A percentile compares a stretch with the other conserved stretches of the same genome.
Evolutionary conservation across 1,284 basidiomycete genomes (phyloP).

Genomic region (Fomitopsis palustris): DNA sequence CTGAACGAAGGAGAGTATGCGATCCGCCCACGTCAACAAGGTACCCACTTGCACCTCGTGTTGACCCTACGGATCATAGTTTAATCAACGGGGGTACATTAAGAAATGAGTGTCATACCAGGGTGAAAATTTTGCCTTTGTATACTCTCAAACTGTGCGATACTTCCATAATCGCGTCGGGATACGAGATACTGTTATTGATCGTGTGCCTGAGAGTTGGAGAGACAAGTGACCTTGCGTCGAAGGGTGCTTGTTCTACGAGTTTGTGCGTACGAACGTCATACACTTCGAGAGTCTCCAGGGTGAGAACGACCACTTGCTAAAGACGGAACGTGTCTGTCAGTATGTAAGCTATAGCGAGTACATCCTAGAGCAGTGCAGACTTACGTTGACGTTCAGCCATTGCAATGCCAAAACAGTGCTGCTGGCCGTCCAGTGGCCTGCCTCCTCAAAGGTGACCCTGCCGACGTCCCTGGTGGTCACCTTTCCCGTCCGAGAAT

Average conservation of each 20-base stretch:
- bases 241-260: slow-evolving; percentile 58
- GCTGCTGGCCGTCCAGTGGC: slow-evolving; percentile 52
- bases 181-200: slow-evolving; percentile 44
- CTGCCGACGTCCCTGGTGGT: slow-evolving; percentile 58
- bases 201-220: slow-evolving; percentile 46
- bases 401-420: slow-evolving; percentile 68
- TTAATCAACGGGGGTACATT: not conserved
- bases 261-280: slow-evolving; percentile 55
- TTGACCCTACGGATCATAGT: slow-evolving; percentile 44
- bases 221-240: slow-evolving; percentile 52
- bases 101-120: slow-evolving; percentile 52
- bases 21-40: slow-evolving; percentile 93
- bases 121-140: slow-evolving; percentile 88
- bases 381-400: slow-evolving; percentile 74
- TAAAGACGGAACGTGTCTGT: slow-evolving; percentile 24
- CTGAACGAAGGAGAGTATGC: slow-evolving; percentile 81
- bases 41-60: slow-evolving; percentile 81
- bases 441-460: slow-evolving; percentile 55
- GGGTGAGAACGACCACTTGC: slow-evolving; percentile 65
- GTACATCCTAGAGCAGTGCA: slow-evolving; percentile 21
- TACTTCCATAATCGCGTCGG: slow-evolving; percentile 51
- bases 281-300: slow-evolving; percentile 62
- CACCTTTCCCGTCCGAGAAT: slow-evolving; percentile 57
- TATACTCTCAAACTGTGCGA: slow-evolving; percentile 77
- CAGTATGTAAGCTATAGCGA: not conserved